These are phyloP conservation scores for Cyberlindnera xylosilytica DNA, from an alignment of 805 yeast species.

Conservation along the genomic window DNA sequence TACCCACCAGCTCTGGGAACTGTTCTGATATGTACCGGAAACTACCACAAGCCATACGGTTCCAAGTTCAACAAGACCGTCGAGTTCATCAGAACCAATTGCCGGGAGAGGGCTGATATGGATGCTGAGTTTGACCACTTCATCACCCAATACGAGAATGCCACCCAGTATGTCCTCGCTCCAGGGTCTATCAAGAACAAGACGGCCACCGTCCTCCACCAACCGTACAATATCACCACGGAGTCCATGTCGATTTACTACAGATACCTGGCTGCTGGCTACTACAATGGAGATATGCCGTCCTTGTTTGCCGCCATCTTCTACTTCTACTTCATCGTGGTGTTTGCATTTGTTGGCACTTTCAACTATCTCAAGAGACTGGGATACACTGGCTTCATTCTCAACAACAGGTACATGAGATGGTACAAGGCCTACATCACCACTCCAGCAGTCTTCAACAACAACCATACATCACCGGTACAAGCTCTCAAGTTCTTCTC, in stretches of 20 bases:
- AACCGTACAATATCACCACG: slow-evolving; percentile 13
- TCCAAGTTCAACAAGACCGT: slow-evolving; percentile 15
- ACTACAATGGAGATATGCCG: slow-evolving; percentile 22
- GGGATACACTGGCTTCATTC: slow-evolving; percentile 17
- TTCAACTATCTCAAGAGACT: slow-evolving; percentile 29
- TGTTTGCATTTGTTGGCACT: slow-evolving; percentile 34
- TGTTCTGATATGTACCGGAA: slow-evolving; percentile 7
- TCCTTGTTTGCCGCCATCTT: slow-evolving; percentile 30
- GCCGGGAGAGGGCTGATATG: slow-evolving; percentile 2
- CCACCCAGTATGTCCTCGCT: slow-evolving; percentile 25
- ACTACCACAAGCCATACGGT: slow-evolving; percentile 10
- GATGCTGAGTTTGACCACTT: slow-evolving; percentile 16
- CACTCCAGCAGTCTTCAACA: slow-evolving; percentile 22
- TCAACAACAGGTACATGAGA: slow-evolving; percentile 14
- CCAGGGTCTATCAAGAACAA: slow-evolving; percentile 7
- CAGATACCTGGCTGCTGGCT: slow-evolving; percentile 4
- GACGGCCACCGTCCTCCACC: slow-evolving; percentile 11
- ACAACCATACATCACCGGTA: slow-evolving; percentile 14
- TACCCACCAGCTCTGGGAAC: slow-evolving; percentile 20
- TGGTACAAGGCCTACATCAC: slow-evolving; percentile 22
- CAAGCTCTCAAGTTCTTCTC: slow-evolving; percentile 6
- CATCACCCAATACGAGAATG: slow-evolving; percentile 29
- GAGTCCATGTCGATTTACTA: background rate
- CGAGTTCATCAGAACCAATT: background rate
- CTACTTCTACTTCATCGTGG: slow-evolving; percentile 36